Percentiles rank a stretch among this genome's conserved stretches.
Conservation (phyloP, 768 basidiomycete genomes). For the Russula brevipes region DNA sequence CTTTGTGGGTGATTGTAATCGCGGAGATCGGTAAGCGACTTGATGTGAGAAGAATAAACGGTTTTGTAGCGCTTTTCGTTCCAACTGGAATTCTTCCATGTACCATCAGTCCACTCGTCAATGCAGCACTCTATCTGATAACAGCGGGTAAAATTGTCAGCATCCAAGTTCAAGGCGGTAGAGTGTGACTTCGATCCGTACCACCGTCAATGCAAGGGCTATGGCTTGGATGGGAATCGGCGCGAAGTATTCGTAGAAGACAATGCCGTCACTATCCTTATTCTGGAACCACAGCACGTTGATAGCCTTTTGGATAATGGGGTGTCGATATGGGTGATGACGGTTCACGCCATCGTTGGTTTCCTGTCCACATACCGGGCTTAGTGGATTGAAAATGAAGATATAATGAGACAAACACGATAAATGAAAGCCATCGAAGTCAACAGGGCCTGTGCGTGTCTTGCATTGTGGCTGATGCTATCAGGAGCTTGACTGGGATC, state of each 20-base stretch:
- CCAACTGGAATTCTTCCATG: background rate
- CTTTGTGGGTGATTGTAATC: background rate
- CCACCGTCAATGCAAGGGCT: conserved; percentile 9
- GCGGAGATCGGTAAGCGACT: background rate
- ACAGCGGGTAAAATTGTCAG: background rate
- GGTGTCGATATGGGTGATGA: conserved; percentile 6
- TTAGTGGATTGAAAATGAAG: background rate
- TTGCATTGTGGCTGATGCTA: background rate
- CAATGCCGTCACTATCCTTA: background rate
- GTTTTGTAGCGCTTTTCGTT: background rate
- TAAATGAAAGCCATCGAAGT: conserved; percentile 8
- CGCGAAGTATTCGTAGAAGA: conserved; percentile 1
- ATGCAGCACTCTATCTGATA: conserved; percentile 16
- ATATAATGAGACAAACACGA: background rate
- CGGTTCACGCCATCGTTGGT: background rate
- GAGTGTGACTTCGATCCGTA: background rate
- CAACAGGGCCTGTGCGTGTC: background rate
- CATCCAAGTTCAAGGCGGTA: background rate
- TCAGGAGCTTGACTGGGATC: conserved; percentile 4
- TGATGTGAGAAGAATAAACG: background rate
- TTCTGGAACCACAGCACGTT: conserved; percentile 14
- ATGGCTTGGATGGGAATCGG: conserved; percentile 2
- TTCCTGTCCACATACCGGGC: background rate
- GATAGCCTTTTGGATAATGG: conserved; percentile 10
- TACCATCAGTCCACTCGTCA: conserved; percentile 8